A percentile compares a stretch with the other conserved stretches of the same genome.
Conservation (phyloP, 2,329 filamentous ascomycete species). For the Immersiporthe knoxdaviesiana region DNA sequence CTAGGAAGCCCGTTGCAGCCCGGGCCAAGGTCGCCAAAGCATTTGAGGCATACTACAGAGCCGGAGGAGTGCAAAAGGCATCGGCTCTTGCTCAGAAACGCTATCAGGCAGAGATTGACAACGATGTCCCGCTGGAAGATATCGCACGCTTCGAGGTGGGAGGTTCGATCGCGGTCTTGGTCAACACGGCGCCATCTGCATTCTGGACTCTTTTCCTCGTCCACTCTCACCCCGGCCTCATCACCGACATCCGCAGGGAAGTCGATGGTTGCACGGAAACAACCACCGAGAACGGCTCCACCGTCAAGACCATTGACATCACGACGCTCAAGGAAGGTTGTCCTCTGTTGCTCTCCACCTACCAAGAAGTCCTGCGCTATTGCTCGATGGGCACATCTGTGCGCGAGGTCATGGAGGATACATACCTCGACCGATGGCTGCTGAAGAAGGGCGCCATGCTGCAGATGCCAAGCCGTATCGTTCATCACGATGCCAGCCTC, state of each 20-base stretch:
- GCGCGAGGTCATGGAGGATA: conserved; percentile 37
- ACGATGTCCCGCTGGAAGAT: conserved; percentile 40
- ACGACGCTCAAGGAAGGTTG: conserved; percentile 41
- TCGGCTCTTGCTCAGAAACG: conserved; percentile 44
- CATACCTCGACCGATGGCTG: conserved; percentile 34
- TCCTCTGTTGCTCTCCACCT: conserved; percentile 44
- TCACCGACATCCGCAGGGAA: conserved; percentile 5
- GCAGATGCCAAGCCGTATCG: conserved; percentile 36
- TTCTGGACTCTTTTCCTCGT: conserved; percentile 48
- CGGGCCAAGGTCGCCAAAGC: conserved; percentile 41
- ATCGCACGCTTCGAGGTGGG: conserved; percentile 47
- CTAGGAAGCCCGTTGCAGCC: conserved; percentile 38
- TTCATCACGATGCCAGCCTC: conserved; percentile 34
- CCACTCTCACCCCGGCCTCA: conserved; percentile 27
- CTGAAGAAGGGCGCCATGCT: conserved; percentile 37
- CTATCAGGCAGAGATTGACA: conserved; percentile 37
- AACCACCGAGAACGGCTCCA: conserved; percentile 17
- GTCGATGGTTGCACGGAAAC: conserved; percentile 19
- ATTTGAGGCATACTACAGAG: conserved; percentile 45
- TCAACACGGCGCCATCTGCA: conserved; percentile 43
- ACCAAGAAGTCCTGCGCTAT: conserved; percentile 47
- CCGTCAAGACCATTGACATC: conserved; percentile 35
- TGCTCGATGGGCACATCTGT: conserved; percentile 43
- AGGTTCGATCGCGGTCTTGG: conserved; percentile 44
- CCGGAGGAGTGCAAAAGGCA: conserved; percentile 42